Evolutionary conservation across 106 monocot species (phyloP), one percentile per base, ranked within the genome.

Genomic region (Chionographis japonica): DNA sequence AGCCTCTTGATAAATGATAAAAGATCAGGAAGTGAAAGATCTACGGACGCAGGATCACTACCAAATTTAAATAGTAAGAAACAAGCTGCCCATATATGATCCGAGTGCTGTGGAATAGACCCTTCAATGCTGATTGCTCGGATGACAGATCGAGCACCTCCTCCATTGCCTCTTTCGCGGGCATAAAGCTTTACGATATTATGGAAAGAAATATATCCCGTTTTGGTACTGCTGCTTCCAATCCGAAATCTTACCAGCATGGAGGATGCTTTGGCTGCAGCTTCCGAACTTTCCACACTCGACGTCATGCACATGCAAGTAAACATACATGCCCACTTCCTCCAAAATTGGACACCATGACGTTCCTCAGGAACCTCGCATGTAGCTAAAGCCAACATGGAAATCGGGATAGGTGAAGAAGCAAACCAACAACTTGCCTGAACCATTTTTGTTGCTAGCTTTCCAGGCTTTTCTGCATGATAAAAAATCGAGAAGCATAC

Each of bases 1-100:
- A 60, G 42, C 4, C 70, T 12, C 54, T 51, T 77, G 3, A 84
- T 71, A 57, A 90, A 90, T 4, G 36, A 58, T 52, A 91, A 37
- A 46, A 91, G 66, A 17, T 83, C 81, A 13, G 4, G 19, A 2
- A 66, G 8, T 2, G 77, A 40, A 37, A 88, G 68, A 42, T 74
- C 14, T 4, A 81, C 67, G 11, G 57, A 16, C 4, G 43, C 40
- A 4, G 71, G 74, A 43, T 77, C 72, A 5, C 39, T 20, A 12
- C 78, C 85, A 50, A 91, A 88, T 63, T 83, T 83, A 36, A 94
- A 86, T 1, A 90, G 38, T 40, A 86, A 72, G 42, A 91, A 86
- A 60, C 88, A 83, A 11, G 83, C 88, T 40, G 88, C 84, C 94
- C 94, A 91, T 58, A 83, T 61, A 75, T 91, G 94, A 7, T 88